These are phyloP conservation scores for Mucor racemosus DNA, from an alignment of 371 early-diverging fungal species.

Conservation along the genomic window DNA sequence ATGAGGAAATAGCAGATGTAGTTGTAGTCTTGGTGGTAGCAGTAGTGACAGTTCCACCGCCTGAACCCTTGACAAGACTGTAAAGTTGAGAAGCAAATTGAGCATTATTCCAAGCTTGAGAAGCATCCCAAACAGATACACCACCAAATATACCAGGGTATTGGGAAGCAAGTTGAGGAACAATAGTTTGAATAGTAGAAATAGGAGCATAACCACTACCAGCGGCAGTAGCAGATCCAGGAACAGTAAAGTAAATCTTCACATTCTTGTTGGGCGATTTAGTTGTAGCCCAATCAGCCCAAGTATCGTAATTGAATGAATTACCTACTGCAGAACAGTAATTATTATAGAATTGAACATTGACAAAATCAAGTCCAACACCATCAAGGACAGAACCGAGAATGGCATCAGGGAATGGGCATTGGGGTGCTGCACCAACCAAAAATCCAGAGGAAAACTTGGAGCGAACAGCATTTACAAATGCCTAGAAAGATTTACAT, in stretches of 20 bases:
- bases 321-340: slow-evolving; percentile 57
- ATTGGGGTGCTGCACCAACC: slow-evolving; percentile 76
- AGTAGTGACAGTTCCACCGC: neutral
- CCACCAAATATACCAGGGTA: slow-evolving; percentile 66
- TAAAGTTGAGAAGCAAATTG: slow-evolving; percentile 31
- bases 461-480: slow-evolving; percentile 48
- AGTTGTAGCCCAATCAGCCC: slow-evolving; percentile 64
- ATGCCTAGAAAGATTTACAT: slow-evolving; percentile 7
- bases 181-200: slow-evolving; percentile 38
- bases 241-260: slow-evolving; percentile 64
- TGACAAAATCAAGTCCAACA: slow-evolving; percentile 62
- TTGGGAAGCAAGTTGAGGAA: slow-evolving; percentile 38
- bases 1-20: slow-evolving; percentile 11
- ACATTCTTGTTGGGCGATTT: slow-evolving; percentile 64
- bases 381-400: slow-evolving; percentile 48
- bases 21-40: slow-evolving; percentile 2
- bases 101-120: slow-evolving; percentile 47
- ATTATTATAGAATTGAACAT: slow-evolving; percentile 80
- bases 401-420: slow-evolving; percentile 70
- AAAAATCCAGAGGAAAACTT: slow-evolving; percentile 46
- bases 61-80: slow-evolving; percentile 8
- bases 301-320: slow-evolving; percentile 68
- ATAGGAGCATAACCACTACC: slow-evolving; percentile 62
- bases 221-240: slow-evolving; percentile 65
- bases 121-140: slow-evolving; percentile 71